Percentiles rank a stretch among this genome's conserved stretches.
These are phyloP conservation scores for Mycosarcoma maydis DNA, from an alignment of 1,284 basidiomycete species.

Conservation along the genomic window DNA sequence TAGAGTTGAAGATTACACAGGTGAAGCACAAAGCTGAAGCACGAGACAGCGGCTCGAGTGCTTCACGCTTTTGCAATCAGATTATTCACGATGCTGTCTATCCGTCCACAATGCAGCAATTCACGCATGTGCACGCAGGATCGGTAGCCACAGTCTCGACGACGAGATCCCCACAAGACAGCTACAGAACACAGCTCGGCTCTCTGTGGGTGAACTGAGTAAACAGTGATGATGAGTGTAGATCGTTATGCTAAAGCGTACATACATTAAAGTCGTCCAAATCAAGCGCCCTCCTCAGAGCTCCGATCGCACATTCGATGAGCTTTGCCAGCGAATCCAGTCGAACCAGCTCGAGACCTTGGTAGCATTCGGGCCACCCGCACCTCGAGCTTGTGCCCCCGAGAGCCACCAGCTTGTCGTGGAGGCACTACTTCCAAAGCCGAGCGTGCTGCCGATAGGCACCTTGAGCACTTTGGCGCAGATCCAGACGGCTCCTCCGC, in stretches of 20 bases:
- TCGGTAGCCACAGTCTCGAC: too few species aligned
- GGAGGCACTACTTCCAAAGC: constrained; percentile 19
- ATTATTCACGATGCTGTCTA: too few species aligned
- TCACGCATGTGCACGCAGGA: too few species aligned
- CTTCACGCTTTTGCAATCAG: too few species aligned
- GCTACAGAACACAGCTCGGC: too few species aligned
- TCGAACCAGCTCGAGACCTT: constrained; percentile 41
- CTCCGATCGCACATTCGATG: constrained; percentile 19
- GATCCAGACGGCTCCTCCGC: constrained; percentile 42
- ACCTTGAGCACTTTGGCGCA: constrained; percentile 41
- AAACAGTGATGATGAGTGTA: background rate
- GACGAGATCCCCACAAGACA: too few species aligned
- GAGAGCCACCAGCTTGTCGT: constrained; percentile 30
- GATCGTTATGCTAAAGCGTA: background rate
- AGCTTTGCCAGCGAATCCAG: constrained; percentile 47
- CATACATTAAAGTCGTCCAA: background rate
- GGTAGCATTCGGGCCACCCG: constrained; percentile 16
- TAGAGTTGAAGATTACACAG: too few species aligned
- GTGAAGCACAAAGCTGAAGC: too few species aligned
- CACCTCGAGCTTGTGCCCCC: constrained; percentile 13
- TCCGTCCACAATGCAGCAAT: too few species aligned
- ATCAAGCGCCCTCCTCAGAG: constrained; percentile 7
- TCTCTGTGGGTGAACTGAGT: too few species aligned
- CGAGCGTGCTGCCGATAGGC: constrained; percentile 41
- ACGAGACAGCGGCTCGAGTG: too few species aligned